Evolutionary conservation across 1,284 basidiomycete species (phyloP), one percentile per base, ranked within the genome.

Genomic region (Rhodotorula sp.): DNA sequence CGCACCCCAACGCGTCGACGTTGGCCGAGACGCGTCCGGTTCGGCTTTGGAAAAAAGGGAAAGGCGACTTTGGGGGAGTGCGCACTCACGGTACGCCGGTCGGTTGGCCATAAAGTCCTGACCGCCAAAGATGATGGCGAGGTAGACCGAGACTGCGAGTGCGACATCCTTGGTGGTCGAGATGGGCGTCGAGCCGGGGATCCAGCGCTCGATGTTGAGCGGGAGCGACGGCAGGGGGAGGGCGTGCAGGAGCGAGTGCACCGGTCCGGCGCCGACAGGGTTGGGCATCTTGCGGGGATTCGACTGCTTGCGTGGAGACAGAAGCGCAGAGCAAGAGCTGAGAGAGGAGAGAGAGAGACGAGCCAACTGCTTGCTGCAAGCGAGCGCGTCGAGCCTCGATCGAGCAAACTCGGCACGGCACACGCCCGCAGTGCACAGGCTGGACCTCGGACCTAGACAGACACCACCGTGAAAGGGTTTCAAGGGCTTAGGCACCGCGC

Each of bases 101-200:
- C 77, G 67, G 67, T 77, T 79, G 65, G 87, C 91, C 94, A 97
- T 97, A 79, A 92, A 82, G 78, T 88, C 88, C 79, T 90, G 89
- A 58, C 91, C 87, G 74, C 91, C 88, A 80, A 98, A 98, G 82
- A 99, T 90, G 84, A 91, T 84, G 81, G 87, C 88, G 77, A 99
- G 88, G 85, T 99, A 99, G 69, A 87, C 86, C 48, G 83, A 85
- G 74, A 98, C 86, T 29, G 90, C 85, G 26, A 86, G 83, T 61
- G 87, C 82, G 71, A 97, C 94, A 75, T 87, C 85, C 74, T 87
- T 86, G 68, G 87, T 84, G 16, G 92, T 96, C 65, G 91, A 93
- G 68, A 97, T 81, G 12, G 93, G 93, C 1, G 91, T 91, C 78
- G 86, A 82, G 34, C 90, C 91, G 56, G 84, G 84, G 69, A 90